Base-by-base conservation (phyloP, 305 asterid genomes). In the Solanum hybrid region DNA sequence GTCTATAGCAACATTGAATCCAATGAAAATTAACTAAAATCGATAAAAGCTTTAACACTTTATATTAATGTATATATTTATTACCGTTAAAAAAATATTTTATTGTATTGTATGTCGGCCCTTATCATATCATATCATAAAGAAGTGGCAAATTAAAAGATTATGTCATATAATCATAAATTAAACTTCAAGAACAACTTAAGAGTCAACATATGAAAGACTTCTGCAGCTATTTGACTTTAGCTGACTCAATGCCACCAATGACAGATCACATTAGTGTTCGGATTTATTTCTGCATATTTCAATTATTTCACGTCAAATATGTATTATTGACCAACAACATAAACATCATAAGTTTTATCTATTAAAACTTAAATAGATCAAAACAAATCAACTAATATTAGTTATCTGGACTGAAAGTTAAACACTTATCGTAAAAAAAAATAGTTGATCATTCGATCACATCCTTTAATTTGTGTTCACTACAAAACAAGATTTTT, bases 171-270 rank as follows among this genome's bases (percentile, higher is more conserved):
- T 22, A 10, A 37, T 37, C 85, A 77, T 35, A 34, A 9, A 10
- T 1, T 37, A 37, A 24, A n/a, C 2, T 79, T 37, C 64, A 37
- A 24, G 2, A 37, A 37, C 29, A 79, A 24, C 13, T n/a, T 37
- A 37, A 6, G 11, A 79, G 86, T 79, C 86, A n/a, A 79, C 86
- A 79, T 38, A 80, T 80, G 69, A 38, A 80, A 38, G 66, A 38
- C 36, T 80, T 38, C 13, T 80, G 66, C 14, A 80, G 13, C 69
- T 12, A 38, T 38, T 80, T 80, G 36, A 26, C 86, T 80, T 80
- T 38, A 24, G 13, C 22, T 79, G 20, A 22, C 31, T 35, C 85
- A n/a, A 1, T n/a, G 38, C 11, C 60, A 79, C 42, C 42, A 37
- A 8, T 37, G 10, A 10, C 42, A 37, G 6, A 79, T 37, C 66